phyloP scores from a whole-genome alignment of 2,329 filamentous ascomycete species.

The Penicillium hesseltinei region DNA sequence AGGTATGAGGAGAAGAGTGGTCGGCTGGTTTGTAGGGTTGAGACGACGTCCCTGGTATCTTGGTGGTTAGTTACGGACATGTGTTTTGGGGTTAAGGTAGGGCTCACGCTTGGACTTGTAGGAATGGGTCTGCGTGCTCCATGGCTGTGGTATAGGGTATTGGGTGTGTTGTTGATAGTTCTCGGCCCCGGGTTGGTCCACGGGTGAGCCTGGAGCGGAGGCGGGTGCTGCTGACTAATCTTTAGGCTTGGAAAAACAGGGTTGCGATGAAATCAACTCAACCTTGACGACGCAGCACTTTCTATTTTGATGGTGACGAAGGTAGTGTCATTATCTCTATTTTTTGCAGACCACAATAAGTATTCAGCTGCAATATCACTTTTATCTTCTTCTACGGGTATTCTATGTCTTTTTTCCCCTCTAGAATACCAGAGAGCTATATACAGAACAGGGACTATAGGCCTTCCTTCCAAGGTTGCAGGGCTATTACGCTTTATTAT shows the following conservation, averaged over 20 bases:
- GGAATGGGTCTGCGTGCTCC: slow-evolving; percentile 46
- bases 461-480: no score
- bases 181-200: slow-evolving; percentile 1
- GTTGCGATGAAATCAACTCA: no score
- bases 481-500: no score
- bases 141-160: slow-evolving; percentile 22
- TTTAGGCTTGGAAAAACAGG: no score
- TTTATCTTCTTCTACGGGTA: no score
- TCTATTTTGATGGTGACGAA: neutral
- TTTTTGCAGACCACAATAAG: rapidly evolving
- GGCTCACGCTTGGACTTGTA: slow-evolving; percentile 48
- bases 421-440: no score
- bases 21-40: slow-evolving; percentile 74
- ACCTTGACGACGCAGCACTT: neutral
- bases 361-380: no score
- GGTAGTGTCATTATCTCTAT: no score
- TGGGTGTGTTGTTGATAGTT: slow-evolving; percentile 7
- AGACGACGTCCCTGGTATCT: slow-evolving; percentile 72
- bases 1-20: slow-evolving; percentile 92
- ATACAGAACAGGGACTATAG: no score
- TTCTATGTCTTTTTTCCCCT: no score
- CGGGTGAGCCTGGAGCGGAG: slow-evolving; percentile 1
- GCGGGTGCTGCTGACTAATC: neutral
- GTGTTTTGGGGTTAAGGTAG: neutral
- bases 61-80: slow-evolving; percentile 10